A percentile compares a stretch with the other conserved stretches of the same genome.
Conservation (phyloP, 148 eudicot genomes). For the Vaccinium darrowii region DNA sequence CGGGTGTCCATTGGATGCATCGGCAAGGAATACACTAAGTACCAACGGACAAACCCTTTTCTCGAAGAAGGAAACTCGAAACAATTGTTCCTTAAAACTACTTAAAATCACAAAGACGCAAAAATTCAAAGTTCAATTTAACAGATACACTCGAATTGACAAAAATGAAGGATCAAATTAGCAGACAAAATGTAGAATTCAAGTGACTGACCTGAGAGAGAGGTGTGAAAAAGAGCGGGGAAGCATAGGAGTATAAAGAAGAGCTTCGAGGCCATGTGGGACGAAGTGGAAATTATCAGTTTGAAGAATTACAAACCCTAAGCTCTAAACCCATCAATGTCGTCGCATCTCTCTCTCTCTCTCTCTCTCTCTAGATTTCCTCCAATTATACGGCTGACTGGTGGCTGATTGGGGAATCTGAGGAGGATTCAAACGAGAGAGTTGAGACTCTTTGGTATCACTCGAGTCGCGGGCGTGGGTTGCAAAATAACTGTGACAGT, state of each 20-base stretch:
- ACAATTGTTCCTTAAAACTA: background rate
- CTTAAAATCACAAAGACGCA: background rate
- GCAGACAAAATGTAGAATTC: background rate
- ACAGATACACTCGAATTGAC: background rate
- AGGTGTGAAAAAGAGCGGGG: slow-evolving; percentile 30
- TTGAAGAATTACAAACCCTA: slow-evolving; percentile 1
- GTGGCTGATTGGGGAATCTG: background rate
- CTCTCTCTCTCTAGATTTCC: background rate
- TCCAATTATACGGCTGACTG: background rate
- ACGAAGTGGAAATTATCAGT: slow-evolving; percentile 18
- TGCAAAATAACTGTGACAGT: background rate
- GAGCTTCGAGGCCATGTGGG: slow-evolving; percentile 39
- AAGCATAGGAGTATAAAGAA: slow-evolving; percentile 36
- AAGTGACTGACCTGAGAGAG: slow-evolving; percentile 44
- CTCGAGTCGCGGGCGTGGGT: too few relatives aligned
- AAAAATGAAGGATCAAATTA: background rate
- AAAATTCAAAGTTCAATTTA: background rate
- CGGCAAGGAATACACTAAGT: too few relatives aligned
- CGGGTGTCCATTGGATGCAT: too few relatives aligned
- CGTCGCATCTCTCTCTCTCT: background rate
- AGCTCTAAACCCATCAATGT: slow-evolving; percentile 20
- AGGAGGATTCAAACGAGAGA: background rate
- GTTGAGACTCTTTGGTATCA: background rate
- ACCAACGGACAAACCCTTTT: too few relatives aligned
- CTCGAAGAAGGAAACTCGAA: background rate